Percentiles rank a stretch among this genome's conserved stretches.
phyloP scores from a whole-genome alignment of 2,329 filamentous ascomycete genomes.

The Diatrype stigma region DNA sequence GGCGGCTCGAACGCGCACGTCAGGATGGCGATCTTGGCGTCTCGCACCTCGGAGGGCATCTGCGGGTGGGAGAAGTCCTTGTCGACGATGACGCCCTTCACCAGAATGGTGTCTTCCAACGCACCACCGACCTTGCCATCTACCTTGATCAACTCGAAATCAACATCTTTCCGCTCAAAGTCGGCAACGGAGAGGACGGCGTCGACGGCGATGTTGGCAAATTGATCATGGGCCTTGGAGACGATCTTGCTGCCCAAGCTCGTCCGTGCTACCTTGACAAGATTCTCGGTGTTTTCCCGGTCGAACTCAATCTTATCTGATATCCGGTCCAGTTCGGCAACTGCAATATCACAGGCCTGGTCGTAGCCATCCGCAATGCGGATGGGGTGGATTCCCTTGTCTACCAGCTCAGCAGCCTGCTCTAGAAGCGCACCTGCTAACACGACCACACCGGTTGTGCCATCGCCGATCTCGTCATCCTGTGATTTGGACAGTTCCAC shows the following conservation, averaged over 20 bases:
- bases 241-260: slow-evolving; percentile 98
- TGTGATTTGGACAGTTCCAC: slow-evolving; percentile 98
- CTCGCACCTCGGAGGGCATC: slow-evolving; percentile 92
- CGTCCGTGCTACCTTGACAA: slow-evolving; percentile 92
- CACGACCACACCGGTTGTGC: slow-evolving; percentile 96
- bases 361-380: slow-evolving; percentile 98
- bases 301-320: slow-evolving; percentile 87
- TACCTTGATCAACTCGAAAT: slow-evolving; percentile 99
- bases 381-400: slow-evolving; percentile 99
- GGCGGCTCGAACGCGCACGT: slow-evolving; percentile 98
- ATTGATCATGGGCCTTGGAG: slow-evolving; percentile 97
- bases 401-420: slow-evolving; percentile 94
- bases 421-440: slow-evolving; percentile 91
- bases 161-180: slow-evolving; percentile 91
- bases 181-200: slow-evolving; percentile 96
- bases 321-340: slow-evolving; percentile 87
- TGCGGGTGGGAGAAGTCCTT: slow-evolving; percentile 99
- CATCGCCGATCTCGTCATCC: slow-evolving; percentile 97
- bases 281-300: slow-evolving; percentile 73
- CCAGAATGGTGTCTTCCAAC: slow-evolving; percentile 87
- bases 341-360: slow-evolving; percentile 93
- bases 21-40: slow-evolving; percentile 95
- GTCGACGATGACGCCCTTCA: slow-evolving; percentile 97
- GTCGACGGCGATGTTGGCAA: slow-evolving; percentile 94
- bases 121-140: slow-evolving; percentile 96